These are phyloP conservation scores for Lolium rigidum DNA, from an alignment of 176 grass and related monocot genomes.

Conservation along the genomic window DNA sequence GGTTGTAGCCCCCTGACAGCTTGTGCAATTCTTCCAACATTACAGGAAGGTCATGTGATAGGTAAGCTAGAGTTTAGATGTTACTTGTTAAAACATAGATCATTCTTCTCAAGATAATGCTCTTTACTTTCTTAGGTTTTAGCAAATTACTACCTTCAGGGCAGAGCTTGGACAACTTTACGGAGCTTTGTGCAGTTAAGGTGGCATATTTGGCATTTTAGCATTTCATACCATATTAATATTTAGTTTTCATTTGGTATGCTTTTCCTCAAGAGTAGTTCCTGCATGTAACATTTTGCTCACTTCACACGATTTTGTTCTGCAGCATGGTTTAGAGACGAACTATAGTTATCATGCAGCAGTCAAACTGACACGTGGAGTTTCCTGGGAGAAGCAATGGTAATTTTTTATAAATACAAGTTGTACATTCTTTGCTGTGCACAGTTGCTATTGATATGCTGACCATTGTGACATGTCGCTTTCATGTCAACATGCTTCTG, in stretches of 20 bases:
- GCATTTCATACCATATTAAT: conserved; percentile 16
- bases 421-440: conserved; percentile 19
- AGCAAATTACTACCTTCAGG: conserved; percentile 62
- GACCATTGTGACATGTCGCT: background rate
- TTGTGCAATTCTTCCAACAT: conserved; percentile 74
- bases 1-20: conserved; percentile 43
- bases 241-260: conserved; percentile 8
- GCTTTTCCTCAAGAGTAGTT: conserved; percentile 12
- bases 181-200: conserved; percentile 75
- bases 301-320: conserved; percentile 15
- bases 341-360: conserved; percentile 55
- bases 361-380: conserved; percentile 53
- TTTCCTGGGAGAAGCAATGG: conserved; percentile 66
- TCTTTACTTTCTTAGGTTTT: conserved; percentile 53
- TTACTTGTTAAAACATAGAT: conserved; percentile 9
- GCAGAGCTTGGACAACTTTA: conserved; percentile 63
- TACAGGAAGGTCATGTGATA: conserved; percentile 71
- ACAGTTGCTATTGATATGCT: conserved; percentile 13
- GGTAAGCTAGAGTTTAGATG: conserved; percentile 52
- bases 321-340: conserved; percentile 69
- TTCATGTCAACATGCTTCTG: conserved; percentile 21
- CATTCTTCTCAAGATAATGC: background rate
- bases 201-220: conserved; percentile 47
- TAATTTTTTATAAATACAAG: conserved; percentile 31
- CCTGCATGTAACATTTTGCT: conserved; percentile 1